Conservation (phyloP, 129 eudicot species). For the Apium graveolens region DNA sequence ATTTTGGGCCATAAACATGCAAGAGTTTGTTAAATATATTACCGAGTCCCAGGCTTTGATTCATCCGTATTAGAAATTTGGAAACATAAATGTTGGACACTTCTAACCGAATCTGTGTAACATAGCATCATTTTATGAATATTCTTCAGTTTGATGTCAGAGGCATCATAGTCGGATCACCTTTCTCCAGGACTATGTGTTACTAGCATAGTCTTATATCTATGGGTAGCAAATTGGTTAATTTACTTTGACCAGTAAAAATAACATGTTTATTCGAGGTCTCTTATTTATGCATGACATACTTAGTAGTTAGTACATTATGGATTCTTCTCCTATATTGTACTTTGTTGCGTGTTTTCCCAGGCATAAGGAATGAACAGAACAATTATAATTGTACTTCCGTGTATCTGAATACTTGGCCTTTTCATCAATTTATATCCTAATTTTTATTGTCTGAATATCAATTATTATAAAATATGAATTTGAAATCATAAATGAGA, state of each 20-base stretch:
- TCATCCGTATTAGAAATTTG: not conserved
- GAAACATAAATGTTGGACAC: not conserved
- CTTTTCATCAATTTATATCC: too few species aligned
- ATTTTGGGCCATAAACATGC: not conserved
- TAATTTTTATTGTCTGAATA: not conserved
- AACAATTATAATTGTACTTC: too few species aligned
- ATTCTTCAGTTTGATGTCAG: not conserved
- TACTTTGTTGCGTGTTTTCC: too few species aligned
- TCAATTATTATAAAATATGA: not conserved
- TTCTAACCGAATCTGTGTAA: not conserved
- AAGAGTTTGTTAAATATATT: not conserved
- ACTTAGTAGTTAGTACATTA: not conserved
- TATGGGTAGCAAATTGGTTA: not conserved
- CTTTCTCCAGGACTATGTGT: not conserved
- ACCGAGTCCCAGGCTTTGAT: not conserved
- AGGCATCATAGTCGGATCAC: not conserved
- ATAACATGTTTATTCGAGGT: not conserved
- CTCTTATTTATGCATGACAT: not conserved
- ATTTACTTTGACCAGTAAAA: not conserved
- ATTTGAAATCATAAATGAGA: not conserved
- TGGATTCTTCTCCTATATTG: too few species aligned
- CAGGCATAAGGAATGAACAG: too few species aligned
- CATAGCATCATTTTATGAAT: not conserved
- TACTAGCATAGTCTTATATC: not conserved
- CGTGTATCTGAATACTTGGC: too few species aligned